phyloP scores from a whole-genome alignment of 306 rosid genomes.

The Vachellia pachyceras region DNA sequence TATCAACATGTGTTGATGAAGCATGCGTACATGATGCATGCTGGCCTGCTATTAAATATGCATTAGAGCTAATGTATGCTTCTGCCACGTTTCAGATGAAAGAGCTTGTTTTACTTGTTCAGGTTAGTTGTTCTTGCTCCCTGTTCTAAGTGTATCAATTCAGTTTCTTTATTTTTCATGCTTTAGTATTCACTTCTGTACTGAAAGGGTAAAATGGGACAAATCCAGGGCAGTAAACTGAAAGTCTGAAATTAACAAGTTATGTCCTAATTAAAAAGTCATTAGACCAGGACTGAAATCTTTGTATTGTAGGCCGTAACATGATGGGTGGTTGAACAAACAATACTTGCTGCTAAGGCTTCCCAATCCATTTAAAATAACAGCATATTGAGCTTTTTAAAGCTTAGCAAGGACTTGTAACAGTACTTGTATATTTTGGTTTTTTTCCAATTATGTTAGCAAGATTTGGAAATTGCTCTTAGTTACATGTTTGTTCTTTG shows the following conservation, averaged over 20 bases:
- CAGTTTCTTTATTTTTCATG: background rate
- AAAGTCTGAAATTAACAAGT: background rate
- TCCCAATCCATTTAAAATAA: slow-evolving; percentile 10
- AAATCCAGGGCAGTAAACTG: background rate
- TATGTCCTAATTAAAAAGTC: background rate
- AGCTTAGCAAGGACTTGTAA: background rate
- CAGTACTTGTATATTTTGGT: background rate
- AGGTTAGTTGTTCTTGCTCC: slow-evolving; percentile 61
- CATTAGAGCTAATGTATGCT: slow-evolving; percentile 90
- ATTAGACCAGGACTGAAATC: background rate
- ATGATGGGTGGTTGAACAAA: background rate
- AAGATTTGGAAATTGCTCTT: slow-evolving; percentile 4
- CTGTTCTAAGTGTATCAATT: background rate
- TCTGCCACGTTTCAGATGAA: slow-evolving; percentile 82
- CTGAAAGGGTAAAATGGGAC: slow-evolving; percentile 1
- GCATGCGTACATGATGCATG: slow-evolving; percentile 81
- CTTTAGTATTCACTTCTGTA: background rate
- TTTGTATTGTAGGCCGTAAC: background rate
- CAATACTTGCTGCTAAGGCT: background rate
- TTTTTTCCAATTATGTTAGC: background rate
- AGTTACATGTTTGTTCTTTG: background rate
- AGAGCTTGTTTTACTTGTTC: slow-evolving; percentile 79
- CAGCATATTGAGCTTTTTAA: background rate
- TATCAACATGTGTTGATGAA: slow-evolving; percentile 82
- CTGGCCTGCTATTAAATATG: slow-evolving; percentile 78